phyloP scores from a whole-genome alignment of 352 stramenopile species.

The Pilasporangium apinafurcum region DNA sequence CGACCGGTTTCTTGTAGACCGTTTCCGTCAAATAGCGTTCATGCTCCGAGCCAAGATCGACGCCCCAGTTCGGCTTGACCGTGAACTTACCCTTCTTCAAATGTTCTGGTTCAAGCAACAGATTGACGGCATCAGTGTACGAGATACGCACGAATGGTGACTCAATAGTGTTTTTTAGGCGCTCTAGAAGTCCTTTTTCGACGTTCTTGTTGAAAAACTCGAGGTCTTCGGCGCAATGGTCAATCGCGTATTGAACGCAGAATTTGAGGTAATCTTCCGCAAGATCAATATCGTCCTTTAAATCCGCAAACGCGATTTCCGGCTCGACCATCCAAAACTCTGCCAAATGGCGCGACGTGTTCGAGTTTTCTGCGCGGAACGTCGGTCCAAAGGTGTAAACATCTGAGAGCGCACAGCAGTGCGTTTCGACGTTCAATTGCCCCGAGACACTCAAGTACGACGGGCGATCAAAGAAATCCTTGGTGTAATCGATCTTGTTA shows the following conservation, averaged over 20 bases:
- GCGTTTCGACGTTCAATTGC: conserved; percentile 96
- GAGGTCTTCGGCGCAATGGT: conserved; percentile 90
- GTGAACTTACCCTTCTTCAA: conserved; percentile 85
- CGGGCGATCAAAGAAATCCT: conserved; percentile 89
- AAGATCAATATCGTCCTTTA: conserved; percentile 93
- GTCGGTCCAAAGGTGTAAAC: conserved; percentile 99
- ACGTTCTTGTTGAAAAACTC: conserved; percentile 93
- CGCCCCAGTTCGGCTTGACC: conserved; percentile 90
- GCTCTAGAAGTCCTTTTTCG: conserved; percentile 85
- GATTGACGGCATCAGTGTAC: conserved; percentile 93
- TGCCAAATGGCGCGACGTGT: conserved; percentile 96
- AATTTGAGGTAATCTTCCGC: conserved; percentile 96
- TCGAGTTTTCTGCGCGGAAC: conserved; percentile 98
- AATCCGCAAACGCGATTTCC: conserved; percentile 85
- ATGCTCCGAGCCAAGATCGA: conserved; percentile 96
- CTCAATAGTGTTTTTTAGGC: conserved; percentile 35
- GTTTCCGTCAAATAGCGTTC: conserved; percentile 95
- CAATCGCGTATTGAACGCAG: conserved; percentile 90
- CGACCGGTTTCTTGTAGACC: conserved; percentile 87
- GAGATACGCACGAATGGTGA: conserved; percentile 78
- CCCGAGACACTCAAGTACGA: conserved; percentile 93
- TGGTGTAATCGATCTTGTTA: conserved; percentile 81
- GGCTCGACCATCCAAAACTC: conserved; percentile 99
- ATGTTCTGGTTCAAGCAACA: conserved; percentile 85
- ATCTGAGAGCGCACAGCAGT: conserved; percentile 84